Evolutionary conservation across 768 basidiomycete genomes (phyloP).

Genomic region (Boletus subparvulus): DNA sequence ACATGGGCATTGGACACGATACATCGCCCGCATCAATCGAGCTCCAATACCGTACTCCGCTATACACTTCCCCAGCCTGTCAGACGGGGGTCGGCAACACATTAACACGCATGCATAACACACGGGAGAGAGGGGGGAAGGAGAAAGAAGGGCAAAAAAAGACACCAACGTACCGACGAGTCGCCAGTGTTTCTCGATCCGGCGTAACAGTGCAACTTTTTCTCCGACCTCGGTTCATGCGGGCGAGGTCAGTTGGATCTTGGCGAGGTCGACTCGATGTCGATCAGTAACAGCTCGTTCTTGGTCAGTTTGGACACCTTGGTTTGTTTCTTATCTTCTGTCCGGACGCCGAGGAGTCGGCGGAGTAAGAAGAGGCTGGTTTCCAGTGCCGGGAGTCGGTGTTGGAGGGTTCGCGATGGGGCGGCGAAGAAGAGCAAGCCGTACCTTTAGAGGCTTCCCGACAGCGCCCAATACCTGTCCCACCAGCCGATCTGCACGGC

Average conservation of each 20-base stretch:
- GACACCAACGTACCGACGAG: conserved; percentile 71
- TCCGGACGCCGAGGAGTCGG: conserved; percentile 94
- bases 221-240: conserved; percentile 97
- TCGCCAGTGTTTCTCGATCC: conserved; percentile 99
- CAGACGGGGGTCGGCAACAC: neutral
- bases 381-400: conserved; percentile 63
- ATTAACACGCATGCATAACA: neutral
- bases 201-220: conserved; percentile 91
- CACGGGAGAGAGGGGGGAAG: neutral
- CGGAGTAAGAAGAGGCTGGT: conserved; percentile 94
- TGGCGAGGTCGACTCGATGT: conserved; percentile 97
- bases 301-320: conserved; percentile 91
- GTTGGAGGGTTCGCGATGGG: neutral
- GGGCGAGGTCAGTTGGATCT: conserved; percentile 90
- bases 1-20: neutral
- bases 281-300: conserved; percentile 91
- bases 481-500: conserved; percentile 93
- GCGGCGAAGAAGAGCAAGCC: neutral
- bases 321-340: conserved; percentile 98
- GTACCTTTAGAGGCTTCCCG: conserved; percentile 85
- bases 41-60: conserved; percentile 78
- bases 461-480: conserved; percentile 96
- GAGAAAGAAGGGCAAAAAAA: neutral
- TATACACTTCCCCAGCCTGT: conserved; percentile 78
- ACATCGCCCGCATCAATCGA: conserved; percentile 47